phyloP scores from a whole-genome alignment of 2,329 filamentous ascomycete species.

The Cyanodermella asteris region DNA sequence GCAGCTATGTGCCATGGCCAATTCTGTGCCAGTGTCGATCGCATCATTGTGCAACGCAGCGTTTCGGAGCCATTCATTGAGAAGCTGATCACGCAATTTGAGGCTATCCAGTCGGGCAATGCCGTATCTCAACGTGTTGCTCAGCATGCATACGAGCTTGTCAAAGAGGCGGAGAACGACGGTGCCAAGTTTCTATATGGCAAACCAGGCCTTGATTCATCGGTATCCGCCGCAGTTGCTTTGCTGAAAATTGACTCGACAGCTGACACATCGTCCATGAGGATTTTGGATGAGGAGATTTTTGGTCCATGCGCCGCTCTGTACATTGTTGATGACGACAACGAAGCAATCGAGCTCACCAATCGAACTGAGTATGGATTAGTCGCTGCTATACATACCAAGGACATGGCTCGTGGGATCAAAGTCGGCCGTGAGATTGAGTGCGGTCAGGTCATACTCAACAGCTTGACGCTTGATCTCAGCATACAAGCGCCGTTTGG shows the following conservation, averaged over 20 bases:
- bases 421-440: slow-evolving; percentile 42
- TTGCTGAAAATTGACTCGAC: slow-evolving; percentile 62
- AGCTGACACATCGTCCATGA: no score
- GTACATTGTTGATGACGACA: slow-evolving; percentile 36
- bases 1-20: slow-evolving; percentile 41
- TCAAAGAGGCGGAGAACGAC: slow-evolving; percentile 56
- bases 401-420: slow-evolving; percentile 38
- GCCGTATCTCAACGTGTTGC: slow-evolving; percentile 49
- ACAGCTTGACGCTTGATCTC: slow-evolving; percentile 26
- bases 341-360: slow-evolving; percentile 49
- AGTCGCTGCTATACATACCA: slow-evolving; percentile 48
- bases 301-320: slow-evolving; percentile 58
- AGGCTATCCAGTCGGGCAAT: slow-evolving; percentile 40
- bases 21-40: slow-evolving; percentile 41
- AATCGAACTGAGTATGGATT: slow-evolving; percentile 72
- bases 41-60: slow-evolving; percentile 24
- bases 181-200: slow-evolving; percentile 56
- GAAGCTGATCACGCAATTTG: slow-evolving; percentile 3
- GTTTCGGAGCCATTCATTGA: slow-evolving; percentile 31
- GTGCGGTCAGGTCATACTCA: slow-evolving; percentile 36
- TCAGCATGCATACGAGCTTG: slow-evolving; percentile 40
- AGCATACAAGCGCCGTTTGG: slow-evolving; percentile 22
- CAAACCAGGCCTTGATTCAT: slow-evolving; percentile 72
- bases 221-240: slow-evolving; percentile 68
- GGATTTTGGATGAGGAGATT: slow-evolving; percentile 68